Conservation (phyloP, 2,329 filamentous ascomycete genomes). For the Diplocarpon rosae region DNA sequence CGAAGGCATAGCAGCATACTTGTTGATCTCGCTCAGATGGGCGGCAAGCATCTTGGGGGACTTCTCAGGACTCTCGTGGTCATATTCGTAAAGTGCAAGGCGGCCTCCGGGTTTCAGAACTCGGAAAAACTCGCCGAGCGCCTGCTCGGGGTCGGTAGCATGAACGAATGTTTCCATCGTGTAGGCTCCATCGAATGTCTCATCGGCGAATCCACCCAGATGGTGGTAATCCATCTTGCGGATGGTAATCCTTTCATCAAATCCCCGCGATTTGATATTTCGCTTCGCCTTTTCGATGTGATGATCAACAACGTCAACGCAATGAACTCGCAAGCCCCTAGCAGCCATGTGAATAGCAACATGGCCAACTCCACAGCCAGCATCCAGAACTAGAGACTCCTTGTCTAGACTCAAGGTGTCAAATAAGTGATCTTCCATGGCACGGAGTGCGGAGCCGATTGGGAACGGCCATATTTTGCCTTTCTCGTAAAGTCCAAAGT, state of each 20-base stretch:
- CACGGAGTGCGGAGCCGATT: constrained; percentile 31
- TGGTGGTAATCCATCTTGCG: constrained; percentile 40
- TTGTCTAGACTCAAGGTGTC: constrained; percentile 28
- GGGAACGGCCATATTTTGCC: constrained; percentile 39
- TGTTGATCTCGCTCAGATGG: constrained; percentile 31
- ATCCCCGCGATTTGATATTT: constrained; percentile 29
- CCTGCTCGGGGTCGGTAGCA: constrained; percentile 35
- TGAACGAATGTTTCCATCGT: constrained; percentile 47
- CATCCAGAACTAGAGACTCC: constrained; percentile 36
- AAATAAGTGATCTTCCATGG: constrained; percentile 39
- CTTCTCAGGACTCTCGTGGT: constrained; percentile 27
- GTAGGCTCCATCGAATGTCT: constrained; percentile 39
- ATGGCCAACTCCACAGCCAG: constrained; percentile 39
- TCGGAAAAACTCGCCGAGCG: constrained; percentile 36
- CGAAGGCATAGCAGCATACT: constrained; percentile 35
- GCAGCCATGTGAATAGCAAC: constrained; percentile 39
- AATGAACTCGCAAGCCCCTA: constrained; percentile 30
- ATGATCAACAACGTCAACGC: constrained; percentile 37
- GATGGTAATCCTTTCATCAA: constrained; percentile 30
- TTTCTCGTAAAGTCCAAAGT: constrained; percentile 39
- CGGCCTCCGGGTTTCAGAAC: constrained; percentile 37
- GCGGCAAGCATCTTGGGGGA: constrained; percentile 23
- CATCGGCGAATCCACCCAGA: constrained; percentile 30
- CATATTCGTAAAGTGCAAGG: constrained; percentile 36
- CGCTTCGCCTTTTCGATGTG: constrained; percentile 34